phyloP scores from a whole-genome alignment of 176 grass and related monocot genomes.

The Eleusine coracana region DNA sequence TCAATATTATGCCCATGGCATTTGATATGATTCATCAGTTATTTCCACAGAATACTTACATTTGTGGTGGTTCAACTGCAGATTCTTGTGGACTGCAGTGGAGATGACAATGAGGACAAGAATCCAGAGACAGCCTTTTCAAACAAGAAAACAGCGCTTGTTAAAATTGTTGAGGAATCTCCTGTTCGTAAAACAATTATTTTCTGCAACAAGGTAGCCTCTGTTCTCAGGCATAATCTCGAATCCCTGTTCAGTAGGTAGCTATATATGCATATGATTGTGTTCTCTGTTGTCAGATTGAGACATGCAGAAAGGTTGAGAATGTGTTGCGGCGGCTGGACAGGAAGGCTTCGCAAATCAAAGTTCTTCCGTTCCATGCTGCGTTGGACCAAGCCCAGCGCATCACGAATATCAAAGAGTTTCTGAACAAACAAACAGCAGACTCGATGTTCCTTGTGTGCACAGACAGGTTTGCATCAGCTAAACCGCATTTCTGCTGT shows the following conservation, averaged over 20 bases:
- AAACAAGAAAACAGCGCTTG: constrained; percentile 81
- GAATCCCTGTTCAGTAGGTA: neutral
- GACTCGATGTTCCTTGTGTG: constrained; percentile 85
- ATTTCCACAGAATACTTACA: too few relatives aligned
- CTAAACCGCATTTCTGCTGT: neutral
- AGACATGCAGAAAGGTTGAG: constrained; percentile 96
- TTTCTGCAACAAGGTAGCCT: constrained; percentile 82
- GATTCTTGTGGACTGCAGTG: constrained; percentile 97
- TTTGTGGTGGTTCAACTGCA: constrained; percentile 38
- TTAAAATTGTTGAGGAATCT: constrained; percentile 67
- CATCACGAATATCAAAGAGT: constrained; percentile 74
- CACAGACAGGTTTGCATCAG: constrained; percentile 70
- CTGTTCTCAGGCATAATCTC: neutral
- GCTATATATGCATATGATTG: neutral
- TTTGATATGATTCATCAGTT: neutral
- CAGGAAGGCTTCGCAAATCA: constrained; percentile 71
- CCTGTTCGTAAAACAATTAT: constrained; percentile 75
- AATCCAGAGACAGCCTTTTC: constrained; percentile 87
- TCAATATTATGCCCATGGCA: neutral
- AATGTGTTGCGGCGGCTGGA: constrained; percentile 72
- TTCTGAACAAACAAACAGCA: constrained; percentile 59
- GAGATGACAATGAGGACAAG: constrained; percentile 72
- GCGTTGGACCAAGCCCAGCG: constrained; percentile 75
- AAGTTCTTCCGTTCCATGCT: constrained; percentile 84
- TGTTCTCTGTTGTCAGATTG: constrained; percentile 58